These are phyloP conservation scores for Plasmodium chabaudi DNA, from an alignment of 169 alveolate species.

Conservation along the genomic window DNA sequence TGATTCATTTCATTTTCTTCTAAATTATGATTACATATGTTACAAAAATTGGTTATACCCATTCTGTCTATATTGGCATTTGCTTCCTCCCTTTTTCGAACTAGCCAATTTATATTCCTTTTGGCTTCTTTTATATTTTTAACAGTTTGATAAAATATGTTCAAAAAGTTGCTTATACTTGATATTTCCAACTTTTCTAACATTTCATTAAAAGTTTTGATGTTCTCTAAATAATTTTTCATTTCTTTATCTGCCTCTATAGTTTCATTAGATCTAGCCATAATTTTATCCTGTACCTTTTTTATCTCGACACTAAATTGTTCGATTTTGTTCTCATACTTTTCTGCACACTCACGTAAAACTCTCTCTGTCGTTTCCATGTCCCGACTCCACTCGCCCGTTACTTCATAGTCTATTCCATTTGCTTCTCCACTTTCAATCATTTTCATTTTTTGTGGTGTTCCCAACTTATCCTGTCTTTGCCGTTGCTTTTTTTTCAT, in stretches of 20 bases:
- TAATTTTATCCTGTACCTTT: neutral
- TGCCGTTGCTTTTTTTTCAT: too few relatives aligned
- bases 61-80: neutral
- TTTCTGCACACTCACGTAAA: conserved; percentile 1
- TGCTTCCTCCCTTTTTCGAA: neutral
- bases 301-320: neutral
- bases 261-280: neutral
- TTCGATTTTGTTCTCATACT: conserved; percentile 16
- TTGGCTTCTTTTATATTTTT: conserved; percentile 21
- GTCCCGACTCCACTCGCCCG: neutral
- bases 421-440: too few relatives aligned
- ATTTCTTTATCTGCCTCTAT: conserved; percentile 2
- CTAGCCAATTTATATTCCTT: neutral
- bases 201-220: conserved; percentile 16
- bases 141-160: neutral
- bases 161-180: conserved; percentile 2
- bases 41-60: neutral
- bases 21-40: neutral
- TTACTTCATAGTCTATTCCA: neutral
- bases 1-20: neutral
- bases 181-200: conserved; percentile 5
- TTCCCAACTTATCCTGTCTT: too few relatives aligned
- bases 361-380: neutral
- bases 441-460: too few relatives aligned
- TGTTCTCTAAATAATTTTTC: neutral